phyloP scores from a whole-genome alignment of 2,329 filamentous ascomycete species.

The Escovopsis weberi region DNA sequence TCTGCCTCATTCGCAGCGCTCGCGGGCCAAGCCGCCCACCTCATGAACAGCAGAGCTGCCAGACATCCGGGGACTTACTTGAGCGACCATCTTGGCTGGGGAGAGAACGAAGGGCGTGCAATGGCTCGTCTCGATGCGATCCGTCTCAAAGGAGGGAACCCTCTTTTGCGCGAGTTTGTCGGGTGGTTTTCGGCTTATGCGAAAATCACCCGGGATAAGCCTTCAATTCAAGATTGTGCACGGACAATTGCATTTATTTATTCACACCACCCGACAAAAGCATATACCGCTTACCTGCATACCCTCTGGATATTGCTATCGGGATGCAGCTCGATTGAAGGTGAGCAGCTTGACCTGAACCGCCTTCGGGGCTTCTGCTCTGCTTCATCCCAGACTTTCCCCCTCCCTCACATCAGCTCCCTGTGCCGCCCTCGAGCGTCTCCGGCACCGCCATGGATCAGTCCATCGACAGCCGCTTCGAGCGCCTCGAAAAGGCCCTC shows the following conservation, averaged over 20 bases:
- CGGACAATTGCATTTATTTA: not conserved
- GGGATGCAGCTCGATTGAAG: not conserved
- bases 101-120: constrained; percentile 17
- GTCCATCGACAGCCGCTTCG: constrained; percentile 46
- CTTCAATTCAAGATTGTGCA: constrained; percentile 13
- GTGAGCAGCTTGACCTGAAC: not conserved
- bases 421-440: not conserved
- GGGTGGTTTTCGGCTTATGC: constrained; percentile 13
- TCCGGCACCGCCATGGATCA: constrained; percentile 38
- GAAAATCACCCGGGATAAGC: constrained; percentile 19
- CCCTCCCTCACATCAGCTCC: too few species aligned
- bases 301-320: not conserved
- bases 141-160: constrained; percentile 14
- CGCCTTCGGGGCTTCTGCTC: too few species aligned
- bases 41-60: not conserved
- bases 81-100: constrained; percentile 25
- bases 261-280: constrained; percentile 1
- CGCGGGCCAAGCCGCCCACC: not conserved
- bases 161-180: constrained; percentile 19
- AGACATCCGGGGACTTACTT: constrained; percentile 16
- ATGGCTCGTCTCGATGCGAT: constrained; percentile 18
- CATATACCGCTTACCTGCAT: constrained; percentile 3
- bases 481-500: constrained; percentile 52
- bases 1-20: not conserved
- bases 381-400: too few species aligned